These are phyloP conservation scores for Fusarium oligoseptatum DNA, from an alignment of 2,329 filamentous ascomycete genomes.

Conservation along the genomic window DNA sequence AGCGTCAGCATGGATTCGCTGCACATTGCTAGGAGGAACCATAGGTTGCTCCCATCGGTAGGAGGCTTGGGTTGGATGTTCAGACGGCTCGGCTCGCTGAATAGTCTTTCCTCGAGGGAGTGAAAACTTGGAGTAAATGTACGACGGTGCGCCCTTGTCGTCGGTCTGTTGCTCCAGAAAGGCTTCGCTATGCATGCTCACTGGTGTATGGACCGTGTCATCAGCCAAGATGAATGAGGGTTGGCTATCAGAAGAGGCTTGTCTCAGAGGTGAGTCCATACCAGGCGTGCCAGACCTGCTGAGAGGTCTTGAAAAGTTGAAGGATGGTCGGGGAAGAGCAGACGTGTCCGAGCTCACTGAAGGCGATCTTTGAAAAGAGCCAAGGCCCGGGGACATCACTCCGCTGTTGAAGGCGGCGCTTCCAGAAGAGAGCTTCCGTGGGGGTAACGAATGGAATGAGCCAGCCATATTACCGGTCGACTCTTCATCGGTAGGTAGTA, in stretches of 20 bases:
- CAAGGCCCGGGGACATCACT: constrained; percentile 68
- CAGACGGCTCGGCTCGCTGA: constrained; percentile 75
- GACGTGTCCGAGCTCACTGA: constrained; percentile 89
- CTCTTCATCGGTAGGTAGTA: constrained; percentile 80
- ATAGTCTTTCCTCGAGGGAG: constrained; percentile 86
- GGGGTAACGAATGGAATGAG: constrained; percentile 72
- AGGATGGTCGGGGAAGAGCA: constrained; percentile 77
- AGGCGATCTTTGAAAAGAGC: constrained; percentile 79
- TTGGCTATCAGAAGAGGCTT: constrained; percentile 77
- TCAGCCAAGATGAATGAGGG: constrained; percentile 73
- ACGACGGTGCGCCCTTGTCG: constrained; percentile 74
- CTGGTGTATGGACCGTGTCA: constrained; percentile 75
- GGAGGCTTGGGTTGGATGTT: constrained; percentile 64
- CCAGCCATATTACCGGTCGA: constrained; percentile 65
- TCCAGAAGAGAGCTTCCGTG: constrained; percentile 83
- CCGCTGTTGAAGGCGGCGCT: constrained; percentile 65
- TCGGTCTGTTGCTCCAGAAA: constrained; percentile 69
- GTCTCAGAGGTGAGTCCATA: constrained; percentile 70
- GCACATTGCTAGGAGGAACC: constrained; percentile 56
- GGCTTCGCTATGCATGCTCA: constrained; percentile 79
- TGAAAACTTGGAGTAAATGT: constrained; percentile 87
- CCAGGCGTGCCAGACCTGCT: constrained; percentile 77
- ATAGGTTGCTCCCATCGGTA: constrained; percentile 74
- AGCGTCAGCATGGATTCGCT: constrained; percentile 59
- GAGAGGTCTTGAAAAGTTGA: constrained; percentile 94